Base-by-base conservation (phyloP, 768 basidiomycete genomes). In the Boletus subcaerulescens region DNA sequence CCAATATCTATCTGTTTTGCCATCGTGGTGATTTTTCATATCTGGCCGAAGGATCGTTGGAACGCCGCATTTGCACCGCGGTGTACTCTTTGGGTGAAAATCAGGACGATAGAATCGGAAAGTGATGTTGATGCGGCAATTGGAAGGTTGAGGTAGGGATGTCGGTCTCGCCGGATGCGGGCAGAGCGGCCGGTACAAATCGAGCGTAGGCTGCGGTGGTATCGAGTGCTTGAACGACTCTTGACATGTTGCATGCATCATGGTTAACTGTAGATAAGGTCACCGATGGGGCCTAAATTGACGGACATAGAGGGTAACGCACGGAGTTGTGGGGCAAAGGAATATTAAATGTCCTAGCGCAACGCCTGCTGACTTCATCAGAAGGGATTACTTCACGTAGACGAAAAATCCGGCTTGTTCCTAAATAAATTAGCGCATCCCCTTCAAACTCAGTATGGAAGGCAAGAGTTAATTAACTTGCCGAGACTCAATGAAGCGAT, bases 31-130 rank as follows among this genome's bases (percentile, higher is more conserved):
- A 48, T 85, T 84, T 65, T 91, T 91, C 88, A 91, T 91, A 62
- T 92, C 88, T 4, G 90, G 78, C 22, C 89, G 73, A 47, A 92
- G 72, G 40, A 89, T 80, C 11, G 81, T 84, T 1, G 89, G 87
- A 20, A 88, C 73, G 14, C 78, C 81, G 64, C 91, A 93, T 60
- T 84, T 81, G 63, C 91, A 93, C 42, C 76, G 77, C 2, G 91
- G 91, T 2, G 81, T 89, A 38, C 72, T 82, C 22, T 73, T 64
- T 4, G 91, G 80, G 22, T 76, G 74, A 66, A 88, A 93, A 70
- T 93, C 91, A 7, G 91, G 91, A 51, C 91, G 80, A 60, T 86
- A 93, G 65, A 93, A 93, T 15, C 91, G 80, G 66, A 93, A 93
- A 1, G 91, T 93, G 53, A 93, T 85, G 61, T 93, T 93, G 63